A percentile compares a stretch with the other conserved stretches of the same genome.
phyloP scores from a whole-genome alignment of 371 early-diverging fungal genomes.

The Saksenaea vasiformis region DNA sequence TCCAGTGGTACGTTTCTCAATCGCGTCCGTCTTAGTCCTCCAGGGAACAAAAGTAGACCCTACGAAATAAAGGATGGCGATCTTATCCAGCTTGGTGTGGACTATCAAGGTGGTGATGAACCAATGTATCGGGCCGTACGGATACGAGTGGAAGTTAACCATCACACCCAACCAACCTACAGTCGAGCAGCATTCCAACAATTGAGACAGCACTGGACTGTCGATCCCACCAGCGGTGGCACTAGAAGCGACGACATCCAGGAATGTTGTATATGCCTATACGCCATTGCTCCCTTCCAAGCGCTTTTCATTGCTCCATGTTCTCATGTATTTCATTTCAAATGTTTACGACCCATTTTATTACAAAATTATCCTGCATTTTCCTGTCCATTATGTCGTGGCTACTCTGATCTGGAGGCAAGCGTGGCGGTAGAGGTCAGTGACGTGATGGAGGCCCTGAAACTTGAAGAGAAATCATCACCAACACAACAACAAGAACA shows the following conservation, averaged over 20 bases:
- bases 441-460: conserved; percentile 49
- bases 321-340: conserved; percentile 96
- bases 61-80: conserved; percentile 82
- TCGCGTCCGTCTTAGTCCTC: conserved; percentile 77
- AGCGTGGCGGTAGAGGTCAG: conserved; percentile 71
- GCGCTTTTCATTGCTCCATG: conserved; percentile 96
- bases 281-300: conserved; percentile 90
- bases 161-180: conserved; percentile 27
- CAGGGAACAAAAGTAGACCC: conserved; percentile 73
- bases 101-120: conserved; percentile 87
- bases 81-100: conserved; percentile 86
- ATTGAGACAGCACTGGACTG: conserved; percentile 21
- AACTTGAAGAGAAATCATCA: conserved; percentile 8
- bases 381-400: conserved; percentile 93
- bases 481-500: neutral
- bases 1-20: conserved; percentile 92
- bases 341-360: conserved; percentile 83
- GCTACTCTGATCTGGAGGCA: conserved; percentile 91
- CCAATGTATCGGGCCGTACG: conserved; percentile 80
- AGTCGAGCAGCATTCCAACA: conserved; percentile 29
- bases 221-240: neutral
- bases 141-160: conserved; percentile 81
- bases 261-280: conserved; percentile 98
- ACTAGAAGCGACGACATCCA: conserved; percentile 28
- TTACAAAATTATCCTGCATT: conserved; percentile 75